These are phyloP conservation scores for Glonium stellatum DNA, from an alignment of 495 filamentous ascomycete genomes.

Conservation along the genomic window DNA sequence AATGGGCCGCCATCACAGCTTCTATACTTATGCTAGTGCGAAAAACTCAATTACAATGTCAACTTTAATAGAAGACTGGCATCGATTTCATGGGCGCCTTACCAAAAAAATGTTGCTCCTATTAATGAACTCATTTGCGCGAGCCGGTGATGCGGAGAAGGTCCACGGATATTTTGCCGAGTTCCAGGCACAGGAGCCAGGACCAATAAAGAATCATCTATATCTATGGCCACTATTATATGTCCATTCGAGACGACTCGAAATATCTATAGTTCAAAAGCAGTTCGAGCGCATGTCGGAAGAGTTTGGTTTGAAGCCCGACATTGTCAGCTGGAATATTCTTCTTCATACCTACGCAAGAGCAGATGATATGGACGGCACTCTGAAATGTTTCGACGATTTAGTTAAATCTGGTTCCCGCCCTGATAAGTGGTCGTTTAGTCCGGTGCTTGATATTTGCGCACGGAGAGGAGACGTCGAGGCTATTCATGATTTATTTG, in stretches of 20 bases:
- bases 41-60: slow-evolving; percentile 4
- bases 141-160: slow-evolving; percentile 45
- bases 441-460: slow-evolving; percentile 62
- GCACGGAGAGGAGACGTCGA: slow-evolving; percentile 69
- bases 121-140: slow-evolving; percentile 44
- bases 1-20: slow-evolving; percentile 1
- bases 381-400: slow-evolving; percentile 51
- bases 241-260: slow-evolving; percentile 57
- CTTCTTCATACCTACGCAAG: slow-evolving; percentile 64
- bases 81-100: slow-evolving; percentile 14
- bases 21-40: not conserved
- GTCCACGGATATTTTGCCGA: slow-evolving; percentile 54
- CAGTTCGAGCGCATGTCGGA: slow-evolving; percentile 54
- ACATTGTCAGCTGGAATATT: slow-evolving; percentile 62
- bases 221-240: slow-evolving; percentile 45
- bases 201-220: slow-evolving; percentile 36
- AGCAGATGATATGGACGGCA: slow-evolving; percentile 57
- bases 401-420: slow-evolving; percentile 42
- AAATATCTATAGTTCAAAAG: slow-evolving; percentile 48
- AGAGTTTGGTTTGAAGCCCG: slow-evolving; percentile 49
- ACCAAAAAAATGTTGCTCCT: slow-evolving; percentile 3
- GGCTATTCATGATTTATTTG: slow-evolving; percentile 54
- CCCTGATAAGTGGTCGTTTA: slow-evolving; percentile 58
- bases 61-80: slow-evolving; percentile 18
- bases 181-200: slow-evolving; percentile 32